A percentile compares a stretch with the other conserved stretches of the same genome.
These are phyloP conservation scores for Scytalidium lignicola DNA, from an alignment of 2,329 filamentous ascomycete species.

Conservation along the genomic window DNA sequence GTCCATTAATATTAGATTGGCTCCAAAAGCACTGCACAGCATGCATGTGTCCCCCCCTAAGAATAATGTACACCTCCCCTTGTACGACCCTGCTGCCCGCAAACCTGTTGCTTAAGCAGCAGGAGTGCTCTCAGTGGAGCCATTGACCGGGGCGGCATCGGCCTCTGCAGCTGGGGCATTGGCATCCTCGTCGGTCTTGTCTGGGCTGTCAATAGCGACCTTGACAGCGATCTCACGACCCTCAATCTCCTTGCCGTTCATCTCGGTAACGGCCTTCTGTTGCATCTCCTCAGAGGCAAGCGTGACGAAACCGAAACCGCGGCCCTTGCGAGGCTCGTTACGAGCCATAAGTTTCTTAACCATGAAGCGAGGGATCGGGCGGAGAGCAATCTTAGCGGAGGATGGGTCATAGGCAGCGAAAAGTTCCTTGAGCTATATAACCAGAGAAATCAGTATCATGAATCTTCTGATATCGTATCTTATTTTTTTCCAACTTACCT, in stretches of 20 bases:
- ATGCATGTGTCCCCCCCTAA: conserved; percentile 20
- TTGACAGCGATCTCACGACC: conserved; percentile 99
- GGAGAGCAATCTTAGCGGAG: conserved; percentile 96
- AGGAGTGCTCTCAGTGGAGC: conserved; percentile 35
- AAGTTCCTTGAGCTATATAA: conserved; percentile 83
- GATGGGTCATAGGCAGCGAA: conserved; percentile 88
- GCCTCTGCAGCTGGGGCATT: conserved; percentile 46
- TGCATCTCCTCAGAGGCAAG: conserved; percentile 92
- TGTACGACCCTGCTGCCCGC: conserved; percentile 7
- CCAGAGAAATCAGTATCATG: conserved; percentile 9
- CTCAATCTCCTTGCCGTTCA: conserved; percentile 99
- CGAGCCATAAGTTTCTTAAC: conserved; percentile 99
- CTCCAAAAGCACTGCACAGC: conserved; percentile 22
- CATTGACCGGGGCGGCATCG: conserved; percentile 54
- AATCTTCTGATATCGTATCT: not conserved
- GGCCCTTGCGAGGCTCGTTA: conserved; percentile 96
- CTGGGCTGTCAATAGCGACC: conserved; percentile 98
- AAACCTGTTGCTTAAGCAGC: conserved; percentile 29
- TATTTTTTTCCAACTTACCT: conserved; percentile 48
- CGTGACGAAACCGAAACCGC: conserved; percentile 97
- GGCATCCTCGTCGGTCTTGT: conserved; percentile 88
- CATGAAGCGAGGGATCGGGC: conserved; percentile 98
- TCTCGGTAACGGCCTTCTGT: conserved; percentile 94
- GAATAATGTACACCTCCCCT: conserved; percentile 19
- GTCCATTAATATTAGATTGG: not conserved